These are phyloP conservation scores for Benincasa hispida DNA, from an alignment of 306 rosid species.

Conservation along the genomic window DNA sequence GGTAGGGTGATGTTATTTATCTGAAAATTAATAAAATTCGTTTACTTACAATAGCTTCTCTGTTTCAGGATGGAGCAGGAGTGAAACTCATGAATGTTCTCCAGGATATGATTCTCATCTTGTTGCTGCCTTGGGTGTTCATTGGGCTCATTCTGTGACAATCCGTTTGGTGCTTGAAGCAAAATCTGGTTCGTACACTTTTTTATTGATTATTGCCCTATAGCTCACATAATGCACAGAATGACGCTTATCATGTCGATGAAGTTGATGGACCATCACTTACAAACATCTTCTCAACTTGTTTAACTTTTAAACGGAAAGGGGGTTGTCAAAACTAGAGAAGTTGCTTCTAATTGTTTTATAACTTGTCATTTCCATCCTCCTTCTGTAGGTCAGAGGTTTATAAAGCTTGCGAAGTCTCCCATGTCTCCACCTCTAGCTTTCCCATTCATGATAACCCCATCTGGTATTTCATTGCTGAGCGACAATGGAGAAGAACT, in stretches of 20 bases:
- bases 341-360: neutral
- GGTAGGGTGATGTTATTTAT: conserved; percentile 34
- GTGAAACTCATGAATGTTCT: conserved; percentile 15
- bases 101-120: conserved; percentile 63
- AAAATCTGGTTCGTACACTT: conserved; percentile 45
- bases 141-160: conserved; percentile 97
- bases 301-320: neutral
- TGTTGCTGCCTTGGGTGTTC: conserved; percentile 90
- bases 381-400: conserved; percentile 46
- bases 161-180: conserved; percentile 85
- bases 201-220: neutral
- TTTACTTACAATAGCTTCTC: conserved; percentile 10
- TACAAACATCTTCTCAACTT: neutral
- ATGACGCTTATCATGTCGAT: neutral
- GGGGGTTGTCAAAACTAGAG: neutral
- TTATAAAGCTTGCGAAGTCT: conserved; percentile 75
- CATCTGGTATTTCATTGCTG: conserved; percentile 57
- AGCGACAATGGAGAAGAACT: conserved; percentile 52
- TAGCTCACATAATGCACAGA: neutral
- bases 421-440: conserved; percentile 76
- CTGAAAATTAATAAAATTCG: conserved; percentile 1
- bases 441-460: conserved; percentile 57
- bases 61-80: conserved; percentile 28
- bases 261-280: neutral
- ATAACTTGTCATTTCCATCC: neutral